phyloP scores from a whole-genome alignment of 2,329 filamentous ascomycete species.

The Trichoderma breve region DNA sequence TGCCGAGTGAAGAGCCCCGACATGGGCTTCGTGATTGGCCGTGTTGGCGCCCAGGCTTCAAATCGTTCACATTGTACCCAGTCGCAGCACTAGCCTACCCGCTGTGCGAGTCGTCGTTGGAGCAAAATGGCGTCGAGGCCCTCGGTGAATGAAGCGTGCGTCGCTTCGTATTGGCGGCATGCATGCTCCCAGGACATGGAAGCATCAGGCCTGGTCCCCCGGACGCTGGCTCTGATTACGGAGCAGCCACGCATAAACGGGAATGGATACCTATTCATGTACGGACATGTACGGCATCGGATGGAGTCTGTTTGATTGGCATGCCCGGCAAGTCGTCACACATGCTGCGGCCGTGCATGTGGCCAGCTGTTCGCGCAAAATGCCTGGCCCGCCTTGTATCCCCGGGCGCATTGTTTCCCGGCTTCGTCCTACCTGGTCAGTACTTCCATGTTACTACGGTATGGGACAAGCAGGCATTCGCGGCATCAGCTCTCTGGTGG shows the following conservation, averaged over 20 bases:
- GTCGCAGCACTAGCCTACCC: constrained; percentile 18
- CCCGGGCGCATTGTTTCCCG: constrained; percentile 9
- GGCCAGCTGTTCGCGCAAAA: constrained; percentile 17
- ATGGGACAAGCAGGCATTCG: background rate
- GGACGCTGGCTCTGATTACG: background rate
- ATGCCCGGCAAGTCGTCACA: background rate
- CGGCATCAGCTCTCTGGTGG: background rate
- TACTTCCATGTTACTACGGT: too few relatives aligned
- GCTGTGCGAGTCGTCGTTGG: constrained; percentile 12
- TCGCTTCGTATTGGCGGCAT: constrained; percentile 17
- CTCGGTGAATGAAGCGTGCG: constrained; percentile 6
- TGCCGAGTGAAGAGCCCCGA: constrained; percentile 5
- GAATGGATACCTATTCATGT: background rate
- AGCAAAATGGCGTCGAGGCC: background rate
- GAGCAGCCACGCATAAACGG: background rate
- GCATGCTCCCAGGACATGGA: constrained; percentile 9
- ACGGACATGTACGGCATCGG: constrained; percentile 8
- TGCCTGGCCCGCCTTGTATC: constrained; percentile 2
- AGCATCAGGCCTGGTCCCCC: constrained; percentile 14
- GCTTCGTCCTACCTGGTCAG: background rate
- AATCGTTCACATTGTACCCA: constrained; percentile 21
- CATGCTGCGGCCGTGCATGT: constrained; percentile 16
- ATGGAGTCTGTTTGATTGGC: constrained; percentile 11
- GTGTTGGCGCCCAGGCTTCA: constrained; percentile 34
- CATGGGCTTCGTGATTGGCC: constrained; percentile 33